Base-by-base conservation (phyloP, 2,329 filamentous ascomycete genomes). In the Blastomyces gilchristii region DNA sequence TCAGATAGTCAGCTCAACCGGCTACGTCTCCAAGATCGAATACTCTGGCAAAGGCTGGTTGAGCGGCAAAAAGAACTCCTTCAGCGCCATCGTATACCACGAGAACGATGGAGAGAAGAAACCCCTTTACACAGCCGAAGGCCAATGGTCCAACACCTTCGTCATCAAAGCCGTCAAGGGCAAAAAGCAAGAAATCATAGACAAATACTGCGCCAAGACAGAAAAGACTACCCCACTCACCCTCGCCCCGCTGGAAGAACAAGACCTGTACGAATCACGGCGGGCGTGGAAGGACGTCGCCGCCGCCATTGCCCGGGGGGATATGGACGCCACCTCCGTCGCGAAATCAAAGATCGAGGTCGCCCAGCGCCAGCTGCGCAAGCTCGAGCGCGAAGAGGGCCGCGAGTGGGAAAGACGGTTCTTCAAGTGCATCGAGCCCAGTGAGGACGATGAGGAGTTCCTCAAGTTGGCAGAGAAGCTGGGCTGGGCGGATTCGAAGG, bases 41-140 rank as follows among this genome's bases (percentile, higher is more conserved):
- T 99, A 96, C 79, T 89, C 86, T 65, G 92, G 93, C 71, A 93
- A 91, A 74, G 93, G 93, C 63, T 99, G 93, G 93, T 77, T 99
- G 11, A 91, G 88, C 56, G 94, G 93, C 68, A 96, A 96, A 82
- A 97, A 96, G 81, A 97, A 97, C 79, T 89, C 83, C 63, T 91
- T 97, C 74, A 85, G 81, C 14, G 93, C 91, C 16, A 81, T 81
- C 31, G 74, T 97, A 63, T 91, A 88, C 77, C 89, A 75, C 77
- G 85, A 78, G 65, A 83, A 81, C 66, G 76, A 85, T 78, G 76
- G 90, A 87, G 76, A 80, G 67, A 79, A 87, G 89, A 61, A 82
- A 85, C 65, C 80, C 87, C 58, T 97, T 11, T 82, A 93, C 80
- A 90, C 86, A n/a, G 82, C 88, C 49, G 87, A 91, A 39, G 94